Base-by-base conservation (phyloP, 257 asterid genomes). In the Verbena officinalis region DNA sequence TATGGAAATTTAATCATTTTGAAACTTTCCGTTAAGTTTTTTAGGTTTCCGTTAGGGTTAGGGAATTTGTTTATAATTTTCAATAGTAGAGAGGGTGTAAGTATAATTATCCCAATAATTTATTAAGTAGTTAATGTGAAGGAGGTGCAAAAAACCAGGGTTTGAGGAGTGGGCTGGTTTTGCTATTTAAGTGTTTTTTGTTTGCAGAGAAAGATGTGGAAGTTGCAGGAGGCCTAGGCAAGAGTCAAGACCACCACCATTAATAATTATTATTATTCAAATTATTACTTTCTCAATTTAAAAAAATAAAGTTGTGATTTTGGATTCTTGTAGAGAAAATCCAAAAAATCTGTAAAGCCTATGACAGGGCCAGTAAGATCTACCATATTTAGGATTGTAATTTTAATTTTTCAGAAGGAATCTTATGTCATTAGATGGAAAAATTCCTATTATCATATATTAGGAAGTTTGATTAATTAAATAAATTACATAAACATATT, bases 81-180 rank as follows among this genome's bases (percentile, higher is more conserved):
- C n/a, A n/a, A n/a, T n/a, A n/a, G n/a, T n/a, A n/a, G n/a, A n/a
- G n/a, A n/a, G n/a, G n/a, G n/a, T n/a, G n/a, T n/a, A n/a, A n/a
- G n/a, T n/a, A n/a, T n/a, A n/a, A n/a, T n/a, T n/a, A n/a, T n/a
- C n/a, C n/a, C 14, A 39, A 39, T 2, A 8, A 31, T 16, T 42
- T 56, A 31, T 40, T 49, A 42, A 54, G 22, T 42, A 24, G 19
- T 40, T 38, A 43, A 23, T 22, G 17, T 48, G 21, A 46, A 13
- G 42, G 48, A 63, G 62, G 65, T 75, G 70, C 73, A 53, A 63
- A 70, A 77, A 64, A 72, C 73, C 69, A 60, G 56, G 62, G 63
- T 57, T 73, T 50, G 70, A 77, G 78, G 77, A 63, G 79, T 79
- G 84, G 83, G 84, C 59, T 58, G 69, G 16, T 64, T 74, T n/a